phyloP scores from a whole-genome alignment of 2,329 filamentous ascomycete genomes.

The Beauveria caledonica region DNA sequence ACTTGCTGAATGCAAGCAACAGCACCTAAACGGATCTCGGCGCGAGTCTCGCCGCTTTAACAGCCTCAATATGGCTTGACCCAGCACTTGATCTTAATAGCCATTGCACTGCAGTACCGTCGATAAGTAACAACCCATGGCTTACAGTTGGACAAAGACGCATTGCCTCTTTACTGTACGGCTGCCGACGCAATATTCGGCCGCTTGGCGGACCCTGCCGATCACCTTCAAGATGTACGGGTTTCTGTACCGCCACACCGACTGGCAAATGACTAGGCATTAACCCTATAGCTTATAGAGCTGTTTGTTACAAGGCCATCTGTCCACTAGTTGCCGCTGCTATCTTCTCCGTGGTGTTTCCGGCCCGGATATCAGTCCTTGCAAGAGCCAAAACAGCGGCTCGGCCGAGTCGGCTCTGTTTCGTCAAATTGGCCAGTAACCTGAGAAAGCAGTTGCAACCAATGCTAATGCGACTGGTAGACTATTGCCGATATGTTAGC shows the following conservation, averaged over 20 bases:
- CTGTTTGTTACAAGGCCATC: neutral
- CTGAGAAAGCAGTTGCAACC: too few species aligned
- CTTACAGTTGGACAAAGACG: neutral
- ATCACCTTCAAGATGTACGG: neutral
- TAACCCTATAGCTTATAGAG: too few species aligned
- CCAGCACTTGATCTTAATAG: too few species aligned
- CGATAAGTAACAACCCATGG: neutral
- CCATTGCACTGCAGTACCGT: too few species aligned
- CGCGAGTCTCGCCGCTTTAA: neutral
- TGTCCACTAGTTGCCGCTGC: neutral
- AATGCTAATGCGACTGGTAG: neutral
- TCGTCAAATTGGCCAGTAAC: neutral
- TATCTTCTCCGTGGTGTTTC: slow-evolving; percentile 4
- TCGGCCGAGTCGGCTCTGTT: neutral
- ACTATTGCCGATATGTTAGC: neutral
- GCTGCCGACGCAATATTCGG: slow-evolving; percentile 4
- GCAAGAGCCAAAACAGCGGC: neutral
- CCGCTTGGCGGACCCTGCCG: neutral
- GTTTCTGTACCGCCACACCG: too few species aligned
- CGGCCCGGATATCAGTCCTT: neutral
- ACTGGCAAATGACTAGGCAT: too few species aligned
- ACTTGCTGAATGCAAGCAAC: too few species aligned
- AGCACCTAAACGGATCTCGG: neutral
- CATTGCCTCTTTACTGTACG: neutral
- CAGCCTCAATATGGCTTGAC: neutral